Evolutionary conservation across 108 stramenopile species (phyloP).

Genomic region (Cyclotella sp.): DNA sequence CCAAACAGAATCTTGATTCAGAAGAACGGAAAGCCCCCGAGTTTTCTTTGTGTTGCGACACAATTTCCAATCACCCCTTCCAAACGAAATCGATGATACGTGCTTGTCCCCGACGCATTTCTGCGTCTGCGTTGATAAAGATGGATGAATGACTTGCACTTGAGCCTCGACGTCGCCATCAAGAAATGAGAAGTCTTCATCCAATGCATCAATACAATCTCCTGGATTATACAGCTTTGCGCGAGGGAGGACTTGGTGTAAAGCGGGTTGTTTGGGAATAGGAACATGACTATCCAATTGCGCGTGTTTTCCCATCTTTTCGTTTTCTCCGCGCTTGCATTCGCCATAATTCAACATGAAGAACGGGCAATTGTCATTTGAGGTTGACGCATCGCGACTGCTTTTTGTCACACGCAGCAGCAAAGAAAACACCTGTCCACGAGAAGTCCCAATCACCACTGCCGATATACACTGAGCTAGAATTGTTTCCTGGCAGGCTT

Average conservation of each 20-base stretch:
- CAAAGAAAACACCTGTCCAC: constrained; percentile 38
- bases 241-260: constrained; percentile 33
- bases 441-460: constrained; percentile 33
- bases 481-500: background rate
- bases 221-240: background rate
- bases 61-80: constrained; percentile 24
- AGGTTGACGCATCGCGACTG: background rate
- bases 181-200: background rate
- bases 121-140: constrained; percentile 6
- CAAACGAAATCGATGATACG: constrained; percentile 34
- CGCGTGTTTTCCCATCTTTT: background rate
- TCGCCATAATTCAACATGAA: constrained; percentile 31
- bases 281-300: background rate
- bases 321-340: constrained; percentile 18
- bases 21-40: background rate
- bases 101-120: background rate
- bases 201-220: background rate
- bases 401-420: constrained; percentile 27
- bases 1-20: constrained; percentile 61
- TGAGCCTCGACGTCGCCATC: constrained; percentile 21
- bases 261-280: background rate
- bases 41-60: background rate
- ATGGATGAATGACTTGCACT: constrained; percentile 38
- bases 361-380: background rate
- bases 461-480: constrained; percentile 28